These are phyloP conservation scores for Diplodia mutila DNA, from an alignment of 2,329 filamentous ascomycete species.

Conservation along the genomic window DNA sequence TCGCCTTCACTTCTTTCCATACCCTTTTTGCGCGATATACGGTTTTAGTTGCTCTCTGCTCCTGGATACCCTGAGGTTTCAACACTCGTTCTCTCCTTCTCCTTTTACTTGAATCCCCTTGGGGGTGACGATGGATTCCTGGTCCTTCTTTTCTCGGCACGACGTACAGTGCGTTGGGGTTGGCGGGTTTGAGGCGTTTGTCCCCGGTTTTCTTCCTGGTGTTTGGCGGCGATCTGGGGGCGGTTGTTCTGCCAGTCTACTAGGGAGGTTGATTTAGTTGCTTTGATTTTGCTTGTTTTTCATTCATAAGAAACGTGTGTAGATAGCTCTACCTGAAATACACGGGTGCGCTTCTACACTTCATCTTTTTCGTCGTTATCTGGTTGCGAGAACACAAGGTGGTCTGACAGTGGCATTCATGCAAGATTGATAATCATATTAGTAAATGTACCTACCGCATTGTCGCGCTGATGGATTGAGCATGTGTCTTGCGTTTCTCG, in stretches of 20 bases:
- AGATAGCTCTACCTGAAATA: slow-evolving; percentile 17
- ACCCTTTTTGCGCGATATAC: slow-evolving; percentile 22
- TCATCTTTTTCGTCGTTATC: neutral
- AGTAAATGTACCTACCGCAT: neutral
- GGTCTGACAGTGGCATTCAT: neutral
- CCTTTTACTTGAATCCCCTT: neutral
- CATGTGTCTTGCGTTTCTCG: neutral
- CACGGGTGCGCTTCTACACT: neutral
- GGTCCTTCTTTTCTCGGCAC: slow-evolving; percentile 12
- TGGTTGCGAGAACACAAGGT: slow-evolving; percentile 2
- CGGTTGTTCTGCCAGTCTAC: neutral
- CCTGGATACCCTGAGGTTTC: slow-evolving; percentile 25
- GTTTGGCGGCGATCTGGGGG: slow-evolving; percentile 4
- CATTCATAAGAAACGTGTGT: neutral
- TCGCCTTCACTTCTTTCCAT: slow-evolving; percentile 18
- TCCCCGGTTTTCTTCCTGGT: slow-evolving; percentile 9
- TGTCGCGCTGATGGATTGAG: too few relatives aligned
- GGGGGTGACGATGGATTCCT: neutral
- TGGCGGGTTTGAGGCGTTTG: slow-evolving; percentile 20
- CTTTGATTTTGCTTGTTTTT: neutral
- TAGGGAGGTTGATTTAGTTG: neutral
- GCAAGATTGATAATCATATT: neutral
- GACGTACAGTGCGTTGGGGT: slow-evolving; percentile 10
- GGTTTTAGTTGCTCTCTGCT: slow-evolving; percentile 24
- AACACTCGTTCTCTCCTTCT: slow-evolving; percentile 20